phyloP scores from a whole-genome alignment of 2,329 filamentous ascomycete genomes.

The Verticillium dahliae region DNA sequence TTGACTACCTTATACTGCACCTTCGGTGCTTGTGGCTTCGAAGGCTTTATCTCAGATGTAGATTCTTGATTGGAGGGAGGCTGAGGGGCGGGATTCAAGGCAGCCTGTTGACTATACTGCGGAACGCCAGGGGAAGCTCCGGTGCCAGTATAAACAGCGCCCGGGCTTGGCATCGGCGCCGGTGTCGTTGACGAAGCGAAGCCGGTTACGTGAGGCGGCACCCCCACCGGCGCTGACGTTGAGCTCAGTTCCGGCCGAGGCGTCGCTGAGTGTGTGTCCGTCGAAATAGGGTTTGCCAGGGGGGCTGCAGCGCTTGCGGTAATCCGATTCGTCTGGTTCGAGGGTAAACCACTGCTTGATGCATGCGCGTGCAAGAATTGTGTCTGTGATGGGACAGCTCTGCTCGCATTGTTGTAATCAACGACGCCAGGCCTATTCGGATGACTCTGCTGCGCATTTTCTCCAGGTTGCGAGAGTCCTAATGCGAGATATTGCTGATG shows the following conservation, averaged over 20 bases:
- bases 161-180: slow-evolving; percentile 15
- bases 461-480: neutral
- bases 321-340: neutral
- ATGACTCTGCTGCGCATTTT: neutral
- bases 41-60: neutral
- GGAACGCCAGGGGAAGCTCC: neutral
- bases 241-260: neutral
- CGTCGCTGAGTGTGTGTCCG: neutral
- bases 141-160: slow-evolving; percentile 9
- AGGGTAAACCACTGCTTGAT: neutral
- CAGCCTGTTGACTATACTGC: neutral
- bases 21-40: slow-evolving; percentile 8
- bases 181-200: slow-evolving; percentile 1
- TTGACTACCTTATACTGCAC: slow-evolving; percentile 17
- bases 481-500: neutral
- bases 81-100: neutral
- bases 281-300: neutral
- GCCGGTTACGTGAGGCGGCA: neutral
- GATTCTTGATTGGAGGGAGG: neutral
- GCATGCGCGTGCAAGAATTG: neutral
- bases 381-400: neutral
- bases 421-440: neutral
- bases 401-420: neutral
- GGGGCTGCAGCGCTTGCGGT: neutral
- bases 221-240: neutral